Conservation (phyloP, 2,329 filamentous ascomycete genomes). For the Dichotomopilus funicola region DNA sequence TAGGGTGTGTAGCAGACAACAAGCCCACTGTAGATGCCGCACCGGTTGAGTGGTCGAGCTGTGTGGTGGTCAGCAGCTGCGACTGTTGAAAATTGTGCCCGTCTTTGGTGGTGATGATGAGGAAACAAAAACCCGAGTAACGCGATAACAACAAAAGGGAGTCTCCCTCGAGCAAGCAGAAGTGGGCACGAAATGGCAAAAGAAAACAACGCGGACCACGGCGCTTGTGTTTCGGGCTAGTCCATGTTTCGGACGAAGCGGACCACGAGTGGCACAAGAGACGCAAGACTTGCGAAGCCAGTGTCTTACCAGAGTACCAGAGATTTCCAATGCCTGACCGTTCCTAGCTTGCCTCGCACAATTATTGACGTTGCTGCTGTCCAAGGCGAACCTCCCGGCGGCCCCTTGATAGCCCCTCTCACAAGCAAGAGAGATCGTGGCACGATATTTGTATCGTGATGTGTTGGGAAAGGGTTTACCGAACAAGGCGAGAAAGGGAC, state of each 20-base stretch:
- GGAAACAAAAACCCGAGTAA: neutral
- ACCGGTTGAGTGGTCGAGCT: neutral
- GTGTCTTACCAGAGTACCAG: neutral
- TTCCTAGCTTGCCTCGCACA: neutral
- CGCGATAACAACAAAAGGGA: neutral
- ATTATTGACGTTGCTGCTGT: too few species aligned
- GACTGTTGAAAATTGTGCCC: neutral
- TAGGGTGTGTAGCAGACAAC: neutral
- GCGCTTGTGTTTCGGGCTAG: neutral
- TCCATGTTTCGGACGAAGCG: neutral
- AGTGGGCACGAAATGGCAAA: neutral
- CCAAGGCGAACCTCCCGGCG: too few species aligned
- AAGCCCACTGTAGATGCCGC: neutral
- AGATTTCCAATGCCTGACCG: neutral
- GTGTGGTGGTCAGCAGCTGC: conserved; percentile 1
- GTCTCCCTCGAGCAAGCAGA: neutral
- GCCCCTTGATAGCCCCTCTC: too few species aligned
- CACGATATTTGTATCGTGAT: neutral
- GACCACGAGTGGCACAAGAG: neutral
- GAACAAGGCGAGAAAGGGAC: neutral
- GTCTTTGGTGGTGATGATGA: neutral
- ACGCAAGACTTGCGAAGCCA: neutral
- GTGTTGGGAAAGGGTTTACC: neutral
- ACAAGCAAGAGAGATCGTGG: neutral
- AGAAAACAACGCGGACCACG: neutral